These are phyloP conservation scores for Poa annua DNA, from an alignment of 176 grass and related monocot genomes.

Conservation along the genomic window DNA sequence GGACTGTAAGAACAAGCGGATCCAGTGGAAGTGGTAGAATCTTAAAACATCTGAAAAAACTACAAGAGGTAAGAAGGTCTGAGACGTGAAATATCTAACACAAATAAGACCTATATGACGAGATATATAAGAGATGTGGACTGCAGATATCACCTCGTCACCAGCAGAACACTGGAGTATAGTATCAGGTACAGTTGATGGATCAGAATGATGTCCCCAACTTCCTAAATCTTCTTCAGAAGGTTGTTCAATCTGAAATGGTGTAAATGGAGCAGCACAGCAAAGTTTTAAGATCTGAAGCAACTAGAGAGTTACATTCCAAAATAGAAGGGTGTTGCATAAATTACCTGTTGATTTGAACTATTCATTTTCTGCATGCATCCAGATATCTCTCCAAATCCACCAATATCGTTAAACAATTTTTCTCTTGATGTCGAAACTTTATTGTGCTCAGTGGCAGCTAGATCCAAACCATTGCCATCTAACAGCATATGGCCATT, in stretches of 20 bases:
- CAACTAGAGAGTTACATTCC: slow-evolving; percentile 15
- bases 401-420: slow-evolving; percentile 67
- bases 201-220: slow-evolving; percentile 89
- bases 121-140: slow-evolving; percentile 25
- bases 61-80: slow-evolving; percentile 8
- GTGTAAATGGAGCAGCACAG: slow-evolving; percentile 15
- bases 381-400: slow-evolving; percentile 83
- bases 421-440: slow-evolving; percentile 5
- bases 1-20: slow-evolving; percentile 21
- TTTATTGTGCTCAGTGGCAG: slow-evolving; percentile 32
- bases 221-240: slow-evolving; percentile 92
- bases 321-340: neutral
- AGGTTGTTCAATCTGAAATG: slow-evolving; percentile 79
- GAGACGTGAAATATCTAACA: neutral
- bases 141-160: slow-evolving; percentile 65
- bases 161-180: slow-evolving; percentile 82
- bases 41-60: slow-evolving; percentile 5
- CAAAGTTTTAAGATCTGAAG: slow-evolving; percentile 31
- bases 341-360: slow-evolving; percentile 72
- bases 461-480: slow-evolving; percentile 36
- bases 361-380: slow-evolving; percentile 77
- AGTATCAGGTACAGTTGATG: slow-evolving; percentile 83
- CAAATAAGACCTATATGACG: slow-evolving; percentile 20
- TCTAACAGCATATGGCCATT: slow-evolving; percentile 32
- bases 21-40: slow-evolving; percentile 6